Evolutionary conservation across 306 rosid genomes (phyloP).

Genomic region (Gillenia trifoliata): DNA sequence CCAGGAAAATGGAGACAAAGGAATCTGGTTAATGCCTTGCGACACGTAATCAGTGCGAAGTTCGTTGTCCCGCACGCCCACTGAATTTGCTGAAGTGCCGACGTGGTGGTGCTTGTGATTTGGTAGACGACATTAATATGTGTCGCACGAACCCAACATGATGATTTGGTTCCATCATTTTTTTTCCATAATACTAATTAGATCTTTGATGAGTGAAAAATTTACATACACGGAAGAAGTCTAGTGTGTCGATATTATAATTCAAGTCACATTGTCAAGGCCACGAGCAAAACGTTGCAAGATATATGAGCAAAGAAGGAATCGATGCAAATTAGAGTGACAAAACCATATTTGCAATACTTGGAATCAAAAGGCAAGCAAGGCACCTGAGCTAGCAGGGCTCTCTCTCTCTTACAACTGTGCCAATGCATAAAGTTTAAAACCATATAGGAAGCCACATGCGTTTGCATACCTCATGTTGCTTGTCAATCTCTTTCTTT

Average conservation of each 20-base stretch:
- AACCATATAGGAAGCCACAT: background rate
- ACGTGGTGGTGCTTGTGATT: background rate
- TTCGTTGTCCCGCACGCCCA: background rate
- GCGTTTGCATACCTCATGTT: background rate
- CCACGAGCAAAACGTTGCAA: too few species aligned
- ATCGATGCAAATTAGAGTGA: too few species aligned
- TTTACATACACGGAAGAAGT: too few species aligned
- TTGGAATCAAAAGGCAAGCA: too few species aligned
- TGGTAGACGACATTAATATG: background rate
- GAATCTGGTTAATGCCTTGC: background rate
- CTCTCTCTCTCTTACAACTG: background rate
- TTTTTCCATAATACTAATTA: too few species aligned
- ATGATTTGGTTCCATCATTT: background rate
- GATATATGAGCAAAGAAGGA: too few species aligned
- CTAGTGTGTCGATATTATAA: too few species aligned
- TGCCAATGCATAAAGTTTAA: background rate
- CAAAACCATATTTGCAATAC: too few species aligned
- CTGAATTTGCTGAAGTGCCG: background rate
- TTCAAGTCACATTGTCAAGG: too few species aligned
- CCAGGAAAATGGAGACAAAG: background rate
- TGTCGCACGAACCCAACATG: background rate
- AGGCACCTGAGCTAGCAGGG: too few species aligned
- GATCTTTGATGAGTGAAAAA: too few species aligned
- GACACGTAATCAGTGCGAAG: constrained; percentile 16
- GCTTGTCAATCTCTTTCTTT: background rate